Evolutionary conservation across 2,329 filamentous ascomycete genomes (phyloP), one percentile per base, ranked within the genome.

Genomic region (Cucurbitaria berberidis): DNA sequence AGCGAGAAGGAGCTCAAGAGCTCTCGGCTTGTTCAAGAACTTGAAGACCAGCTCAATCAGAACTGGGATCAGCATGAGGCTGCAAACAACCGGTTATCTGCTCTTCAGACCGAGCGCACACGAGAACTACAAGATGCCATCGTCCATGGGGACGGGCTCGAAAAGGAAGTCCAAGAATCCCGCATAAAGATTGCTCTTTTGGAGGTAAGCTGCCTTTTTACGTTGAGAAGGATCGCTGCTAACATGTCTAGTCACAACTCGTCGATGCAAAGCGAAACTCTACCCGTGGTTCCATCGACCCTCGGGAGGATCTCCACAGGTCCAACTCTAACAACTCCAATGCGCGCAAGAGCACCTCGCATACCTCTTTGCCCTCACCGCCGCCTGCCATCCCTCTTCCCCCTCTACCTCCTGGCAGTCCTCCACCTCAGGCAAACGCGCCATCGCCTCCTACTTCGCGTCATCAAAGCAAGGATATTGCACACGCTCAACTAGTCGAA

Each of bases 311-410:
- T 50, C 72, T 83, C 41, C 81, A 83, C 39, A 78, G 85, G 47
- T 83, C 82, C 52, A 83, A 82, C 59, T 87, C 85, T 6, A 78
- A 81, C 57, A 81, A 81, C 39, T 89, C 89, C 13, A 89, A 89
- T 61, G 83, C 95, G 38, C 90, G 91, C 70, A 97, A 96, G 82
- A 95, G 89, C 67, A 82, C 86, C 21, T 95, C 91, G 0, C 88
- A 93, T 41, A 84, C 86, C 11, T 95, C 92, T 3, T 80, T 98
- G 10, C 95, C 95, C 2, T 98, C 95, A 1, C 95, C 95, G 24
- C 95, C 95, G 5, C 95, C 95, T 0, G 92, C 91, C 0, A 96
- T 98, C 65, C 95, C 95, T n/a, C 85, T 99, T 29, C 95, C 95
- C 2, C 95, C 95, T 34, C 82, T 99, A 16, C 95, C 95, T 3